phyloP scores from a whole-genome alignment of 352 stramenopile species.

The Hyaloperonospora brassicae region DNA sequence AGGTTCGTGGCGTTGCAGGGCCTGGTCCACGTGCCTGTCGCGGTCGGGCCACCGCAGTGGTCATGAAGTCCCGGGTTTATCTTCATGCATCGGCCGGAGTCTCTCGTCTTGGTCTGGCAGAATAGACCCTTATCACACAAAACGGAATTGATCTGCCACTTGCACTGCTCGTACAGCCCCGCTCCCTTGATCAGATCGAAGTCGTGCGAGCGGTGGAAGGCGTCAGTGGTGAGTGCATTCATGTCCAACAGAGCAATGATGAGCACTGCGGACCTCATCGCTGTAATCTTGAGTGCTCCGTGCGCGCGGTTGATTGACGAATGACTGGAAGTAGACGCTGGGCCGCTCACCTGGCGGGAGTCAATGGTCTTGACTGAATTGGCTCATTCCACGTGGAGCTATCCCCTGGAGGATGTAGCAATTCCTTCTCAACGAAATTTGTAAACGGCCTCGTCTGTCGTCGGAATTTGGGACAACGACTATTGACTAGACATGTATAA shows the following conservation, averaged over 20 bases:
- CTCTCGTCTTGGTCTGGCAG: too few relatives aligned
- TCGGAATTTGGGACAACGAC: neutral
- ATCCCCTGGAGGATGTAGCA: neutral
- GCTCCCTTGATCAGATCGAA: too few relatives aligned
- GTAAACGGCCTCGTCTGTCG: neutral
- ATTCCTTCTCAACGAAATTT: too few relatives aligned
- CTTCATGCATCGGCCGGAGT: too few relatives aligned
- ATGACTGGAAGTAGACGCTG: constrained; percentile 6
- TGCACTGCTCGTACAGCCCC: too few relatives aligned
- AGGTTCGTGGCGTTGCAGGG: too few relatives aligned
- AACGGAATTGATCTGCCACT: too few relatives aligned
- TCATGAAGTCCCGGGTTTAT: too few relatives aligned
- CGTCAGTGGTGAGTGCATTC: constrained; percentile 6
- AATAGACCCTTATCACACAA: too few relatives aligned
- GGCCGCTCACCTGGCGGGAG: constrained; percentile 1
- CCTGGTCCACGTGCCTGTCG: too few relatives aligned
- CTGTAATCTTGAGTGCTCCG: neutral
- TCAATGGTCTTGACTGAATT: constrained; percentile 2
- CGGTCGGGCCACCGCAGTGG: too few relatives aligned
- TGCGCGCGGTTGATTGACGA: constrained; percentile 11
- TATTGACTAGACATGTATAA: too few relatives aligned
- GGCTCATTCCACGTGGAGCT: neutral
- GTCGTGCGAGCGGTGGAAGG: constrained; percentile 14
- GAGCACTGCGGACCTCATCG: constrained; percentile 17
- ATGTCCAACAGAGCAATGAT: constrained; percentile 11